Evolutionary conservation across 257 asterid species (phyloP), one percentile per base, ranked within the genome.

Genomic region (Phtheirospermum japonicum): DNA sequence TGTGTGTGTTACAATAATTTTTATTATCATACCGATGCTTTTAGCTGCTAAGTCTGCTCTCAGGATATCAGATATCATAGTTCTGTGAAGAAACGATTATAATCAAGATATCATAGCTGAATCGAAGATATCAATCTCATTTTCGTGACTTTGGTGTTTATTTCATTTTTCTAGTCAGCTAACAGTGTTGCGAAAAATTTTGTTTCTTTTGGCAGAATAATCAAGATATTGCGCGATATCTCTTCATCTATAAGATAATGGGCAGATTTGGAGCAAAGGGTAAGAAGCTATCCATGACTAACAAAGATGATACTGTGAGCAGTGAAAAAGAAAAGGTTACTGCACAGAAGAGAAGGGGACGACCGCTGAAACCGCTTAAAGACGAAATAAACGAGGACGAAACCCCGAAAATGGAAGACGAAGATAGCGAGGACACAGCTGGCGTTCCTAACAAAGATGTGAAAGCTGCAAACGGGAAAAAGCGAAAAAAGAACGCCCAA

Each of bases 301-400:
- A 61, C 76, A 69, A 78, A 51, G 82, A 80, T 33, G 84, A 82
- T 70, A 42, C 56, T 18, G 80, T 66, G 28, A 77, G 86, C 13
- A 79, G 79, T 1, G 84, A 77, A 43, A 82, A 82, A 68, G 85
- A 79, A 55, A 80, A 75, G 33, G 33, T 51, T 51, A n/a, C 33
- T 10, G 31, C 85, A 70, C 71, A 51, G 57, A 82, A 75, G 73
- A 73, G 74, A 71, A 79, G 83, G 74, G 85, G 85, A 69, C 72
- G 89, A 55, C 84, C 85, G 14, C 80, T 67, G 53, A 82, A 82
- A 69, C 28, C 79, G 16, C 77, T 62, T 40, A 77, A 67, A 70
- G 83, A 74, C 12, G 77, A 80, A 43, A 73, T 65, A 19, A 77
- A 75, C 5, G 83, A 79, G 19, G 73, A 64, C 16, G 77, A 59